These are phyloP conservation scores for Medicago ruthenica DNA, from an alignment of 306 rosid species.

Conservation along the genomic window DNA sequence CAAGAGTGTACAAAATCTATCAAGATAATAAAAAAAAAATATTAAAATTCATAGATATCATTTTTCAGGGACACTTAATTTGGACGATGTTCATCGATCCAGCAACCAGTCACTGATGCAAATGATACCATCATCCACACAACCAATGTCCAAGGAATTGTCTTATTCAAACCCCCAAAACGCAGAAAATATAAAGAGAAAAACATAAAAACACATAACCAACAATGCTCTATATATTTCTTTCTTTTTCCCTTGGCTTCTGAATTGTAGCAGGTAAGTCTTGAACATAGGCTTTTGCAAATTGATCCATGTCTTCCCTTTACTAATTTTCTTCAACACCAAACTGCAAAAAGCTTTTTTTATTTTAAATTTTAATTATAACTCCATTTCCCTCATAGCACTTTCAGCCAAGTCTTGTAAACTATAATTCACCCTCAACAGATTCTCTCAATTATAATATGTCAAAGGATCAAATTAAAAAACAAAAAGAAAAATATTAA, in stretches of 20 bases:
- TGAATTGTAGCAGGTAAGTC: not conserved
- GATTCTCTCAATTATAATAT: conserved; percentile 28
- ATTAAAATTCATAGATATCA: conserved; percentile 45
- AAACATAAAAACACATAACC: not conserved
- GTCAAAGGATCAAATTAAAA: conserved; percentile 17
- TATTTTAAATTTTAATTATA: not conserved
- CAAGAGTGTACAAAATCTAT: conserved; percentile 40
- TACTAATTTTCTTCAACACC: conserved; percentile 36
- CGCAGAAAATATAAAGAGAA: not conserved
- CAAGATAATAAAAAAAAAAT: conserved; percentile 8
- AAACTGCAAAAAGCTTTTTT: conserved; percentile 25
- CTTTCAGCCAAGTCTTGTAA: too few relatives aligned
- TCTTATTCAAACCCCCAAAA: conserved; percentile 18
- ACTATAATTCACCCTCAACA: conserved; percentile 6
- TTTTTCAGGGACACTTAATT: conserved; percentile 38
- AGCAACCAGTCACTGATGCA: conserved; percentile 44
- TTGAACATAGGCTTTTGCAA: conserved; percentile 23
- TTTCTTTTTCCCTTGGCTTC: conserved; percentile 8
- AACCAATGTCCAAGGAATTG: conserved; percentile 34
- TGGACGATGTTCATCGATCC: conserved; percentile 42
- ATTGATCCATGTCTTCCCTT: conserved; percentile 28
- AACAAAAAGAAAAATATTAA: not conserved
- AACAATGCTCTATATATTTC: not conserved
- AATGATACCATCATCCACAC: conserved; percentile 45
- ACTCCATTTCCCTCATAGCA: too few relatives aligned